Evolutionary conservation across 345 rosid species (phyloP).

Genomic region (Lumnitzera racemosa): DNA sequence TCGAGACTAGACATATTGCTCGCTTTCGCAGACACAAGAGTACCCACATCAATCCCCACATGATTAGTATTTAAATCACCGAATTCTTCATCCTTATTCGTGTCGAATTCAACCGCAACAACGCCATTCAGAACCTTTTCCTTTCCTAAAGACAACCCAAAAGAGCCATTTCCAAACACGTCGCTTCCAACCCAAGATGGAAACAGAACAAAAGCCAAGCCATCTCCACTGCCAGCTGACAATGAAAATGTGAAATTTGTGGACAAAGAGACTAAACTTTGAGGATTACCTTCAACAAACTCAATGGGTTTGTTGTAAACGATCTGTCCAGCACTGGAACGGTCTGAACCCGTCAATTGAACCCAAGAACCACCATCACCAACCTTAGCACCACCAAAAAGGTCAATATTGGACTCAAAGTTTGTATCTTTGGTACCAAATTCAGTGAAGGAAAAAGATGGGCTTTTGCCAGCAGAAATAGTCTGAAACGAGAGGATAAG

Average conservation of each 20-base stretch:
- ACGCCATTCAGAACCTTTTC: conserved; percentile 14
- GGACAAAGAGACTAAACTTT: conserved; percentile 43
- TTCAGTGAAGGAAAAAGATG: conserved; percentile 40
- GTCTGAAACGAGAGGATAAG: conserved; percentile 26
- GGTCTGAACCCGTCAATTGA: conserved; percentile 47
- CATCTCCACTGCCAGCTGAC: conserved; percentile 35
- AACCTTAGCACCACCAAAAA: conserved; percentile 60
- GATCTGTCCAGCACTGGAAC: conserved; percentile 46
- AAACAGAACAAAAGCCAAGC: conserved; percentile 58
- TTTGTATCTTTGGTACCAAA: conserved; percentile 33
- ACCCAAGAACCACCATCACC: conserved; percentile 37
- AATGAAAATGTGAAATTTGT: conserved; percentile 58
- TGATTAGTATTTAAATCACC: conserved; percentile 45
- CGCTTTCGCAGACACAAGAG: conserved; percentile 32
- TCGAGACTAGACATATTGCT: conserved; percentile 33
- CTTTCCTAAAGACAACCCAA: conserved; percentile 37
- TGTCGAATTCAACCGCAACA: conserved; percentile 53
- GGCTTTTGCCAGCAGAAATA: conserved; percentile 29
- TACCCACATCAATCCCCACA: conserved; percentile 44
- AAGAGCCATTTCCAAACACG: conserved; percentile 27
- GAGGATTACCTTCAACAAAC: conserved; percentile 39
- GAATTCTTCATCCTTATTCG: conserved; percentile 19
- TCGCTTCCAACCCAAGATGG: conserved; percentile 35
- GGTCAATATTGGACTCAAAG: conserved; percentile 43
- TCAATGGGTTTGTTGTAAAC: conserved; percentile 64